phyloP scores from a whole-genome alignment of 495 filamentous ascomycete species.

The Lasiosphaeriaceae sp. region DNA sequence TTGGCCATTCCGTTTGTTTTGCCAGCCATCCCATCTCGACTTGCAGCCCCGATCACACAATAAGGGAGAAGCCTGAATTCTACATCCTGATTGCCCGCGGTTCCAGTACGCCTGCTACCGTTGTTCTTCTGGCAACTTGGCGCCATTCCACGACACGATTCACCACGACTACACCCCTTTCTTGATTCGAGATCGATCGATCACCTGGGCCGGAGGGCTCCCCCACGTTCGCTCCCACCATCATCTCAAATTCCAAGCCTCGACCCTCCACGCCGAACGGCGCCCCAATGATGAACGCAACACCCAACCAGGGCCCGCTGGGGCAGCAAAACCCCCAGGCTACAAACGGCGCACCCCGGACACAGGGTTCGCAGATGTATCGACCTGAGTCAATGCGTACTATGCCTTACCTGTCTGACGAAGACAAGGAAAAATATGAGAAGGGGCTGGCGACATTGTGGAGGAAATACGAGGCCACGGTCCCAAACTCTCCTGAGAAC shows the following conservation, averaged over 20 bases:
- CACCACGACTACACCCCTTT: no score
- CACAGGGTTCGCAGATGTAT: constrained; percentile 21
- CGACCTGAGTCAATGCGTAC: constrained; percentile 46
- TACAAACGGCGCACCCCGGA: constrained; percentile 3
- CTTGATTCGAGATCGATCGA: no score
- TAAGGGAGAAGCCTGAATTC: no score
- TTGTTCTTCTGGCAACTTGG: no score
- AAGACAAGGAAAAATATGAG: constrained; percentile 65
- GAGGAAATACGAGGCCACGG: constrained; percentile 55
- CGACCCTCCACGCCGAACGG: background rate
- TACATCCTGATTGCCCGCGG: no score
- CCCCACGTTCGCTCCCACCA: background rate
- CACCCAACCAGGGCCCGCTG: constrained; percentile 28
- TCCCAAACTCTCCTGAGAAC: constrained; percentile 53
- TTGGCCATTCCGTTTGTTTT: no score
- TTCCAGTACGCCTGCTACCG: no score
- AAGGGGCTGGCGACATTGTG: constrained; percentile 59
- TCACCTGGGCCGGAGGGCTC: background rate
- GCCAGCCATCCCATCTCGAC: no score
- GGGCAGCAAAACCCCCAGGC: constrained; percentile 15
- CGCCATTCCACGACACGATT: no score
- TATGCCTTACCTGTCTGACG: constrained; percentile 43
- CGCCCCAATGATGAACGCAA: constrained; percentile 31
- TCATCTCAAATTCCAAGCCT: background rate
- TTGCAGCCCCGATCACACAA: no score